Evolutionary conservation across 2,329 filamentous ascomycete genomes (phyloP), one percentile per base, ranked within the genome.

Genomic region (Beauveria scarabaeidicola): DNA sequence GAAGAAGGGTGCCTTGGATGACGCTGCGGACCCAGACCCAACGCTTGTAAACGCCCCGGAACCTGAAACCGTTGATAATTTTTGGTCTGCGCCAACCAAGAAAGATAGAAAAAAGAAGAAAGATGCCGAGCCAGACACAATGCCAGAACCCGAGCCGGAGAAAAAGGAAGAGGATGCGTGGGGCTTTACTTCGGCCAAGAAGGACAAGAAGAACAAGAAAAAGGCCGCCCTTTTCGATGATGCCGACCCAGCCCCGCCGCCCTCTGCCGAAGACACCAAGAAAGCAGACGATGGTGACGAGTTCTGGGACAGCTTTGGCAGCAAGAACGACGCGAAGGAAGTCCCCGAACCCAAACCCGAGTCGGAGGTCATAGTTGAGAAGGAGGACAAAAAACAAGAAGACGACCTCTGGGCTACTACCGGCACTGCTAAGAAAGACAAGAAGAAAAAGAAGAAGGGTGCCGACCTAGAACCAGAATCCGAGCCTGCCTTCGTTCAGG

Each of bases 21-120:
- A 61, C n/a, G 15, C 36, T 19, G 38, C 17, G 5, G 38, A 57
- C 8, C 25, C 54, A 2, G 62, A 63, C 32, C 40, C 60, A 15
- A 17, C 60, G 7, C n/a, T 60, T 7, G 58, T 59, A 3, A 43
- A 60, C 21, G 58, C 51, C 8, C 52, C 62, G 10, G 56, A 57
- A 32, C 9, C 62, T 27, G 58, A 61, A 13, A 57, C 62, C 5
- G 62, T 56, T 10, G 60, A 64, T 21, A 61, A 66, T 48, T 59
- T 62, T 41, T 65, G 62, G 61, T 57, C 46, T n/a, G 46, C 58
- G 13, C 51, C 50, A 5, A 47, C 65, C 5, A 68, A 68, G 50
- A 69, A 69, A 41, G 63, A 66, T 40, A 69, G 68, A 59, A 69
- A 68, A 64, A 79, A 78, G 65, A 76, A 76, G 63, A 74, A 68